Base-by-base conservation (phyloP, 805 yeast genomes). In the Yamadazyma scolyti region DNA sequence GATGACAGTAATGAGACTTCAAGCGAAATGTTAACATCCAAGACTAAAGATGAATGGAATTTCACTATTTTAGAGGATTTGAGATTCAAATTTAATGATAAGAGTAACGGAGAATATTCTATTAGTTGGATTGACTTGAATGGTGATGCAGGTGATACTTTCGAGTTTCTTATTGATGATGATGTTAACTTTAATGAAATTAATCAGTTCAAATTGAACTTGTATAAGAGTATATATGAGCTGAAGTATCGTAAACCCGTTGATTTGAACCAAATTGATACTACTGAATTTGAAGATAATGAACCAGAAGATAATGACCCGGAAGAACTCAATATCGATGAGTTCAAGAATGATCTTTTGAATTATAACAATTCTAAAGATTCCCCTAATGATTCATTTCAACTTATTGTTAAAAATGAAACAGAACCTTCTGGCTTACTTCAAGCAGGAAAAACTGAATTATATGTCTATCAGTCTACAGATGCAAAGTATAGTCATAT, bases 131-230 rank as follows among this genome's bases (percentile, higher is more conserved):
- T 61, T 9, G 96, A 93, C 53, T 51, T 77, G 21, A 78, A 77
- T 25, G 96, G 96, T n/a, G 96, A 89, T 47, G 67, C 70, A 4
- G 96, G 87, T 15, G 97, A 89, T 48, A 61, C 68, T 40, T 87
- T 82, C 55, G 95, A 88, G 56, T 89, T 85, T 57, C 69, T 82
- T 14, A 75, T 86, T 29, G 85, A 78, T 39, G 71, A 70, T 28
- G 69, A 71, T 9, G 73, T 79, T n/a, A 63, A 75, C 6, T 46
- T 61, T 10, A 74, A 67, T 16, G 69, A 77, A 23, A 74, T 82
- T 23, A 76, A 80, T 19, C 65, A 68, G 25, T 90, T 90, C 52
- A 72, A 71, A 60, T 51, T 61, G 16, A 65, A 77, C 1, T 65
- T 86, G 9, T 70, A 75, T 47, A 72, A 73, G 35, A 85, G 95